Percentiles rank a stretch among this genome's conserved stretches.
Evolutionary conservation across 2,329 filamentous ascomycete genomes (phyloP).

Genomic region (Aspergillus amoenus): DNA sequence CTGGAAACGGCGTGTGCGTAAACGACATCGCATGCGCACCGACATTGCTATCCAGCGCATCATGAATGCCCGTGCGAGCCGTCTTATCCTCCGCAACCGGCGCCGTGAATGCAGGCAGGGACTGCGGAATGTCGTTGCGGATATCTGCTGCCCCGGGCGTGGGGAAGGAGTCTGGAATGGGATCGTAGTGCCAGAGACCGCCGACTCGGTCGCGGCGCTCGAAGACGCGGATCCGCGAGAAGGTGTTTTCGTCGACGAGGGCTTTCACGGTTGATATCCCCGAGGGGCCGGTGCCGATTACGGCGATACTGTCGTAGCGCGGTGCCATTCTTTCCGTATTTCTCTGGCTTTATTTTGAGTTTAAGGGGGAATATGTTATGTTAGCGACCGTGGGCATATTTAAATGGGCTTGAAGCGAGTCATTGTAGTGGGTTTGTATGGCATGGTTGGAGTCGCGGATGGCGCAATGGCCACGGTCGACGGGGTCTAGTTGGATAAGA

Average conservation of each 20-base stretch:
- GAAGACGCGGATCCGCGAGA: constrained; percentile 33
- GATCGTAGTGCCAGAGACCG: constrained; percentile 33
- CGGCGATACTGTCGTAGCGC: constrained; percentile 6
- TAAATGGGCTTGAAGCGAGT: background rate
- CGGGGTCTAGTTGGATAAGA: too few species aligned
- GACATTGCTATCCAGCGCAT: constrained; percentile 30
- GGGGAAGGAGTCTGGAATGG: constrained; percentile 26
- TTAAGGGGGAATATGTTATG: background rate
- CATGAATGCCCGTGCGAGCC: constrained; percentile 25
- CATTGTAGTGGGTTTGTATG: background rate
- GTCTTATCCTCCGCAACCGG: constrained; percentile 22
- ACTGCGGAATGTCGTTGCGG: constrained; percentile 13
- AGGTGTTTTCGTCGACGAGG: constrained; percentile 30
- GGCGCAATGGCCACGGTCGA: background rate
- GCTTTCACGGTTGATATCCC: constrained; percentile 19
- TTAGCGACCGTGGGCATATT: too few species aligned
- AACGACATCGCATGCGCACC: constrained; percentile 28
- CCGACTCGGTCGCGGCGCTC: constrained; percentile 31
- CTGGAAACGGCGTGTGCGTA: constrained; percentile 26
- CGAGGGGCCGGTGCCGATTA: constrained; percentile 9
- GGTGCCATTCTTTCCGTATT: background rate
- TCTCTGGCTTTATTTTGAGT: background rate
- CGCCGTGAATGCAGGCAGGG: constrained; percentile 19
- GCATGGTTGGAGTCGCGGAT: background rate
- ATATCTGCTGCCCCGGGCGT: background rate